Percentiles rank a stretch among this genome's conserved stretches.
phyloP scores from a whole-genome alignment of 1,284 basidiomycete species.

The Cutaneotrichosporon cutaneum region DNA sequence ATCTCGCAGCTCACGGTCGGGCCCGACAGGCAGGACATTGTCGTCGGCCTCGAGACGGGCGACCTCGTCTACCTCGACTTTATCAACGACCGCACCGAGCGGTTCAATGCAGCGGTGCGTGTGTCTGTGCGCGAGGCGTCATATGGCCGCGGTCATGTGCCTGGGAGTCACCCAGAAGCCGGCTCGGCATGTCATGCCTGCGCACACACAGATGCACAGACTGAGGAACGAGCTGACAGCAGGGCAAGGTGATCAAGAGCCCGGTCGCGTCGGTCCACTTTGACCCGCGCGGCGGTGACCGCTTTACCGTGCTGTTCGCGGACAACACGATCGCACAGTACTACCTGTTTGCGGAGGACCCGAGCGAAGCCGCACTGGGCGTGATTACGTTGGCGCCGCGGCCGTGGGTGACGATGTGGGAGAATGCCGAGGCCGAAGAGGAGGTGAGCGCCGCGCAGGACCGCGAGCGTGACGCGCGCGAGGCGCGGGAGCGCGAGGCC shows the following conservation, averaged over 20 bases:
- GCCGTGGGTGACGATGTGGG: slow-evolving; percentile 44
- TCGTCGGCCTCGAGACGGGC: slow-evolving; percentile 89
- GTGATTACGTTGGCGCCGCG: slow-evolving; percentile 27
- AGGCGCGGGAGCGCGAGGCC: neutral
- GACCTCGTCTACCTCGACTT: slow-evolving; percentile 87
- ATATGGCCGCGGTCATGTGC: neutral
- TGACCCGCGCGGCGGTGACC: slow-evolving; percentile 78
- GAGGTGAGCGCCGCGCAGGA: slow-evolving; percentile 6
- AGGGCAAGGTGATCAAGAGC: slow-evolving; percentile 76
- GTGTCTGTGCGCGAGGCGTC: neutral
- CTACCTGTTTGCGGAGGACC: slow-evolving; percentile 49
- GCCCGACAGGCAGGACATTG: slow-evolving; percentile 76
- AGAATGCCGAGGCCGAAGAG: slow-evolving; percentile 15
- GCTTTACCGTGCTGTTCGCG: slow-evolving; percentile 87
- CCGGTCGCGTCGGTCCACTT: slow-evolving; percentile 82
- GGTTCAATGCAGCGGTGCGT: slow-evolving; percentile 83
- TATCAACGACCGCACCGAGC: slow-evolving; percentile 69
- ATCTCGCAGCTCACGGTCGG: slow-evolving; percentile 67
- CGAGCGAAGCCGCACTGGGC: slow-evolving; percentile 25
- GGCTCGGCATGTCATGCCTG: no score
- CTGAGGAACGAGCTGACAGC: neutral
- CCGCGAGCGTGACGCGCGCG: neutral
- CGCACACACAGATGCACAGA: neutral
- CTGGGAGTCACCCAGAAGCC: slow-evolving; percentile 3
- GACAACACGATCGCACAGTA: slow-evolving; percentile 57